Conservation (phyloP, 139 green algal genomes). For the Closterium sp. region DNA sequence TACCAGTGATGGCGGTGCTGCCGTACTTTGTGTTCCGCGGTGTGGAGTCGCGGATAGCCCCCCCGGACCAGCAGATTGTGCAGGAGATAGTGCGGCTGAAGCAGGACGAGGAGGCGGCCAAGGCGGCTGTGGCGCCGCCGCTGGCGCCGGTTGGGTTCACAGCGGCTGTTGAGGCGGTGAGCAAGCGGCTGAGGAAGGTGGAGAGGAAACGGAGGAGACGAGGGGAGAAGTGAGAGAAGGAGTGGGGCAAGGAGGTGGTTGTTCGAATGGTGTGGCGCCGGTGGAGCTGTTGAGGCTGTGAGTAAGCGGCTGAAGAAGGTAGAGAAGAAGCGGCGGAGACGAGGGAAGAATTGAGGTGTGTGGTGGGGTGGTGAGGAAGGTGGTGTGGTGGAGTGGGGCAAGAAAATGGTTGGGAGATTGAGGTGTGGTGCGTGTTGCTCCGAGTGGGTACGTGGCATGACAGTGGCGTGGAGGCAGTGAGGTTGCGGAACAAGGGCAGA, state of each 20-base stretch:
- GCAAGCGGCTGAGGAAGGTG: constrained; percentile 9
- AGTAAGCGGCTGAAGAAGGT: too few relatives aligned
- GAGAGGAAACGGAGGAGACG: background rate
- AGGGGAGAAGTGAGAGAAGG: background rate
- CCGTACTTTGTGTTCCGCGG: constrained; percentile 39
- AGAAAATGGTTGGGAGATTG: too few relatives aligned
- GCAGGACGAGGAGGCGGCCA: constrained; percentile 5
- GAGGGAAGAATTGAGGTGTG: too few relatives aligned
- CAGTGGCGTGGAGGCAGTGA: too few relatives aligned
- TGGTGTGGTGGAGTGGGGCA: background rate
- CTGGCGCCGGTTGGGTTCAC: constrained; percentile 23
- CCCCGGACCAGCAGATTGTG: constrained; percentile 36
- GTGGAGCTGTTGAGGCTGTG: too few relatives aligned
- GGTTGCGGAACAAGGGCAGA: too few relatives aligned
- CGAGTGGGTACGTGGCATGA: too few relatives aligned
- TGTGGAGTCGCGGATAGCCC: background rate
- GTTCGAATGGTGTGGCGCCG: too few relatives aligned
- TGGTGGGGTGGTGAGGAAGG: too few relatives aligned
- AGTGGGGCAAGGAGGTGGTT: too few relatives aligned
- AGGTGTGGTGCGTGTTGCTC: too few relatives aligned
- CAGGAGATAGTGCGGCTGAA: constrained; percentile 9
- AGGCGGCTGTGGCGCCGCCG: background rate
- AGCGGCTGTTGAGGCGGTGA: constrained; percentile 25
- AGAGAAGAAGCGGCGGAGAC: too few relatives aligned
- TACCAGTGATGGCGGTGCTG: constrained; percentile 26